Conservation (phyloP, 768 basidiomycete genomes). For the Termitomyces sp. region DNA sequence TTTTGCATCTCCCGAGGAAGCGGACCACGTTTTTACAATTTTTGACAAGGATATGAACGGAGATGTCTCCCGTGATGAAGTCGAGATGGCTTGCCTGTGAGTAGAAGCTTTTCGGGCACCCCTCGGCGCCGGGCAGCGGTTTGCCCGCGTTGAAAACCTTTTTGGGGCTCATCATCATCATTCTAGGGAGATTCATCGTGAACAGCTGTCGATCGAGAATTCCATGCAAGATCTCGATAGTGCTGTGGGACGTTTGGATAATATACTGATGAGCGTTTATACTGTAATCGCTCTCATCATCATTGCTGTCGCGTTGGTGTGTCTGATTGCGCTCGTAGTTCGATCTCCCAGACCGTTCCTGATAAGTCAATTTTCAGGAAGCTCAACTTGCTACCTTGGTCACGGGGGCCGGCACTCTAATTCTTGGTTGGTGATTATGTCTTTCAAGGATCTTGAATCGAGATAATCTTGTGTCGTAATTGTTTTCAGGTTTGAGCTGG, state of each 20-base stretch:
- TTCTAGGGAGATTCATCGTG: constrained; percentile 74
- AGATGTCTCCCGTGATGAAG: constrained; percentile 65
- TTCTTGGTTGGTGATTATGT: constrained; percentile 35
- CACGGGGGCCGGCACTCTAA: constrained; percentile 66
- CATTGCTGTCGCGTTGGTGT: constrained; percentile 74
- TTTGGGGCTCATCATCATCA: constrained; percentile 4
- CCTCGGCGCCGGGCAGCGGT: constrained; percentile 2
- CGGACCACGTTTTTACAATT: constrained; percentile 60
- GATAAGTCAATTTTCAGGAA: constrained; percentile 38
- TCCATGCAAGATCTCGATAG: constrained; percentile 90
- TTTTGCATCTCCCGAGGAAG: constrained; percentile 66
- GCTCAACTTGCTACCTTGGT: constrained; percentile 70
- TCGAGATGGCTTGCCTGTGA: constrained; percentile 72
- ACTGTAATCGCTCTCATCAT: constrained; percentile 71
- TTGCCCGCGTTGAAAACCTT: background rate
- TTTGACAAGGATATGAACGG: constrained; percentile 76
- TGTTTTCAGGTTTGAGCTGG: constrained; percentile 67
- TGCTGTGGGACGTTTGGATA: constrained; percentile 82
- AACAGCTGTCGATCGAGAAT: constrained; percentile 78
- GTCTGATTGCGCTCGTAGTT: constrained; percentile 18
- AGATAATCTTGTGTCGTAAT: background rate
- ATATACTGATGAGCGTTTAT: constrained; percentile 82
- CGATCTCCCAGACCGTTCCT: background rate
- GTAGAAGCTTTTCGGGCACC: constrained; percentile 16
- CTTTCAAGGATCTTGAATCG: background rate